Conservation (phyloP, 2,329 filamentous ascomycete genomes). For the Aspergillus sp. region DNA sequence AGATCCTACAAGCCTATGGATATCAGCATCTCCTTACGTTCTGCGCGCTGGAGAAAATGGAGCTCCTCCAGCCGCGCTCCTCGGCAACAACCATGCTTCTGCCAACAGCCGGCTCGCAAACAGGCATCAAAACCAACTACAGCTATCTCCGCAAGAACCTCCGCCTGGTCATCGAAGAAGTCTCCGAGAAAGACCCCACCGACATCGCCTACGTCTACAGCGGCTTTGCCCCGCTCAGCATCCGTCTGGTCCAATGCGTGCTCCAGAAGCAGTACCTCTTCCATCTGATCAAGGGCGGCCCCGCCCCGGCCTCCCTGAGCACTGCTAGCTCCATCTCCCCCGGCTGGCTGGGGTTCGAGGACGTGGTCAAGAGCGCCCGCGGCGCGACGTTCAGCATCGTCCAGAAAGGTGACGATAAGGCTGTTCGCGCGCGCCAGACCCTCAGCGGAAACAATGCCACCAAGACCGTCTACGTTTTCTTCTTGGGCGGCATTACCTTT, state of each 20-base stretch:
- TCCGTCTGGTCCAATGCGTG: conserved; percentile 84
- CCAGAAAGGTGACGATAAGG: conserved; percentile 88
- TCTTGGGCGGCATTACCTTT: conserved; percentile 92
- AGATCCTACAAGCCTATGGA: conserved; percentile 85
- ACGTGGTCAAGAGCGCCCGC: conserved; percentile 75
- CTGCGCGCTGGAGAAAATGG: conserved; percentile 77
- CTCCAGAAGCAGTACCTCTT: conserved; percentile 81
- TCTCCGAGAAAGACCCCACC: conserved; percentile 87
- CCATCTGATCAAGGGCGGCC: conserved; percentile 57
- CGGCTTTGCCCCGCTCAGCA: conserved; percentile 86
- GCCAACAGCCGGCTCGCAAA: conserved; percentile 56
- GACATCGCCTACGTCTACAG: conserved; percentile 98
- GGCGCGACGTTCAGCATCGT: conserved; percentile 86
- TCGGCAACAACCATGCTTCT: conserved; percentile 74
- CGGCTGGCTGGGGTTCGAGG: conserved; percentile 90
- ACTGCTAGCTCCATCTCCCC: conserved; percentile 54
- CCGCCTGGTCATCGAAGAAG: conserved; percentile 86
- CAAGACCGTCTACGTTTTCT: conserved; percentile 93
- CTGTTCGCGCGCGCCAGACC: conserved; percentile 73
- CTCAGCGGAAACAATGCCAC: conserved; percentile 64
- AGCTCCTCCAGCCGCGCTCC: conserved; percentile 68
- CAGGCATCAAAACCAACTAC: conserved; percentile 78
- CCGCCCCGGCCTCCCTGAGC: conserved; percentile 39
- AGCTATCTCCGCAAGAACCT: conserved; percentile 76
- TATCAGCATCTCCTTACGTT: conserved; percentile 91